Conservation (phyloP, 768 basidiomycete species). For the Kwoniella europaea region DNA sequence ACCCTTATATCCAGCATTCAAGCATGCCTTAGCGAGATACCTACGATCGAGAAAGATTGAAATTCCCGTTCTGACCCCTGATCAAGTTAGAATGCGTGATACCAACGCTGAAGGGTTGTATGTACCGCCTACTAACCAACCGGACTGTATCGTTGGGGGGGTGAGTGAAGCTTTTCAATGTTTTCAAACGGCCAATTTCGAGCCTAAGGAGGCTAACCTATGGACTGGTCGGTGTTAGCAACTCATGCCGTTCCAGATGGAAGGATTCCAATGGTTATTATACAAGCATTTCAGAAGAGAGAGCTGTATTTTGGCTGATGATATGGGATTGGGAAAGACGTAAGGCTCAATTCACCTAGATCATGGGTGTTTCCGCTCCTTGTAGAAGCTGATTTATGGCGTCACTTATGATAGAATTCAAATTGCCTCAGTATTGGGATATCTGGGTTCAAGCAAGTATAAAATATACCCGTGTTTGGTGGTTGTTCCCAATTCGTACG, state of each 20-base stretch:
- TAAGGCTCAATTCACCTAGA: conserved; percentile 19
- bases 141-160: conserved; percentile 65
- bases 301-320: conserved; percentile 76
- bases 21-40: conserved; percentile 70
- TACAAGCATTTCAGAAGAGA: conserved; percentile 54
- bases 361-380: too few species aligned
- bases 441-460: conserved; percentile 64
- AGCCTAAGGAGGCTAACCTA: too few species aligned
- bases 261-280: conserved; percentile 59
- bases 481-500: conserved; percentile 89
- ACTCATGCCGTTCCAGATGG: conserved; percentile 81
- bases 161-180: too few species aligned
- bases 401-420: conserved; percentile 83
- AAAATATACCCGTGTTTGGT: conserved; percentile 79
- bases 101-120: conserved; percentile 54
- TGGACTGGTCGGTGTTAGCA: too few species aligned
- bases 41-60: conserved; percentile 68
- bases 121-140: conserved; percentile 64
- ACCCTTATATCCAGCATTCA: conserved; percentile 68
- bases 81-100: conserved; percentile 47
- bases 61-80: conserved; percentile 63
- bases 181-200: too few species aligned
- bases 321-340: conserved; percentile 75
- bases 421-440: conserved; percentile 79
- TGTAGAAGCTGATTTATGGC: too few species aligned